A percentile compares a stretch with the other conserved stretches of the same genome.
Conservation (phyloP, 176 grass and related monocot species). For the Rhipidocladum racemiflorum region DNA sequence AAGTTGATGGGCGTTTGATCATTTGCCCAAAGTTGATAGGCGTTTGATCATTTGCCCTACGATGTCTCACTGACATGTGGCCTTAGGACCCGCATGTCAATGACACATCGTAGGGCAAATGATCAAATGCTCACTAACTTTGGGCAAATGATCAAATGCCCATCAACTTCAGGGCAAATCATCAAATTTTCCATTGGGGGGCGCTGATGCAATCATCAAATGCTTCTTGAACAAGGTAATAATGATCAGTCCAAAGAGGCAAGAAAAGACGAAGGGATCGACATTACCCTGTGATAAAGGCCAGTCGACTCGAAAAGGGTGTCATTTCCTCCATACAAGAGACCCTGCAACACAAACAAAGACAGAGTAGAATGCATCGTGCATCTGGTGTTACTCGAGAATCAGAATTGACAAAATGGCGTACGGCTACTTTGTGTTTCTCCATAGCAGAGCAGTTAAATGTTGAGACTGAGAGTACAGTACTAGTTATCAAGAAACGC, state of each 20-base stretch:
- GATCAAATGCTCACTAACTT: no score
- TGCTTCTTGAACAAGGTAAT: not conserved
- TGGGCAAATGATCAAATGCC: no score
- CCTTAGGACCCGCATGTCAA: no score
- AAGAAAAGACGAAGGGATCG: not conserved
- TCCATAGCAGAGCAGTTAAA: not conserved
- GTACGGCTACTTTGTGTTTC: not conserved
- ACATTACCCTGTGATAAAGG: slow-evolving; percentile 63
- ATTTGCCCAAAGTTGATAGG: no score
- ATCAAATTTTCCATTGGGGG: no score
- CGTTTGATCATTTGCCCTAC: no score
- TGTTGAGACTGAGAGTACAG: not conserved
- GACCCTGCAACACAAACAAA: slow-evolving; percentile 45
- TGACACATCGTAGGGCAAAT: no score
- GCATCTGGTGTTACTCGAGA: not conserved
- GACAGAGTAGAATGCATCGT: not conserved
- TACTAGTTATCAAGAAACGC: not conserved
- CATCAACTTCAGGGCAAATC: no score
- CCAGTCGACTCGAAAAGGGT: slow-evolving; percentile 85
- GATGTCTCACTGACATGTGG: no score
- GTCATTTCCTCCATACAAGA: slow-evolving; percentile 83
- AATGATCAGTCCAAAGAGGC: not conserved
- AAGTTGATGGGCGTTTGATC: no score
- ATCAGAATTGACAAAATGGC: not conserved
- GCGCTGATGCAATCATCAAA: not conserved